Evolutionary conservation across 257 asterid species (phyloP), one percentile per base, ranked within the genome.

Genomic region (Henckelia pumila): DNA sequence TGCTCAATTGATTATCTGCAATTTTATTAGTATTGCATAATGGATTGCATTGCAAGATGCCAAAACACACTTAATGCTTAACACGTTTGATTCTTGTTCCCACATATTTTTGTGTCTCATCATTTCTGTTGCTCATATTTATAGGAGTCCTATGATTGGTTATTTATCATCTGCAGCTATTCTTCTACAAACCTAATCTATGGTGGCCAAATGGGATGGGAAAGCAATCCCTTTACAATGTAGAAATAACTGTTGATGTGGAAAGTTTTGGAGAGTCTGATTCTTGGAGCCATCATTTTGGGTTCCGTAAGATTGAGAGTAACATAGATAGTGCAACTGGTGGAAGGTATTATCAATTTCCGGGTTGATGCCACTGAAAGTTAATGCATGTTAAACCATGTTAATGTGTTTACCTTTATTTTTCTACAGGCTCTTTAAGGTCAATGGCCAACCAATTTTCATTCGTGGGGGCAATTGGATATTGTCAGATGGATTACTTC

Each of bases 181-280:
- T 85, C 78, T 85, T 90, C 80, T 88, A 94, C 79, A 94, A 90
- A 73, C 99, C 99, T 26, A 56, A 71, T 73, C 86, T 94, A 60
- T 94, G 99, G 99, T 94, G 99, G 99, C 99, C 99, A 71, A 94
- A 94, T 74, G 97, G 97, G 72, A 90, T 90, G 99, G 99, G 99
- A 63, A 86, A 85, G 67, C 99, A 94, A 76, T 75, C 83, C 64
- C 91, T 94, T 40, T 88, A 94, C 79, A 84, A 85, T 62, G 95
- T 94, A 30, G 95, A 86, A 72, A 85, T 90, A 73, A 77, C 93
- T 20, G 83, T 90, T 63, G 81, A 84, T 72, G 97, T 86, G 63
- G 72, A 83, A 64, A 92, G 80, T 62, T 80, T 71, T 65, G 96
- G 94, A 68, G 99, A 90, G 71, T 94, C 97, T 26, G 99, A 90